Conservation (phyloP, 1,284 basidiomycete species). For the Rhodotorula sp. region DNA sequence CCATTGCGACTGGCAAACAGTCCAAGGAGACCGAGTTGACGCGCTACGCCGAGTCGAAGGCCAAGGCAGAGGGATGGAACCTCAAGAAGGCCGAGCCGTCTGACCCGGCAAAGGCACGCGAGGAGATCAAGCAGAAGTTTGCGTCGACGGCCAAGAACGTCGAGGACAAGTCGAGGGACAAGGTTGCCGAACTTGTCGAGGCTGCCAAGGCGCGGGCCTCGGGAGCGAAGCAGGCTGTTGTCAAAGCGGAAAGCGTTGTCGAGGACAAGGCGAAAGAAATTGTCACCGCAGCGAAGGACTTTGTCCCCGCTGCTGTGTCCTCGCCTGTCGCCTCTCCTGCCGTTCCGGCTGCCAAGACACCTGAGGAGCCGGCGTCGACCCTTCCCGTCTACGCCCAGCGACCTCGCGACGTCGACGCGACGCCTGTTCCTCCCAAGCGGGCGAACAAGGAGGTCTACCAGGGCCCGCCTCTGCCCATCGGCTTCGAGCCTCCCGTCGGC, state of each 20-base stretch:
- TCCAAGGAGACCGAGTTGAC: conserved; percentile 49
- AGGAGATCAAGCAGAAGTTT: conserved; percentile 44
- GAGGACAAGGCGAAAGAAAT: conserved; percentile 24
- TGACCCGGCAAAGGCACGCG: conserved; percentile 46
- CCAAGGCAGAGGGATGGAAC: conserved; percentile 41
- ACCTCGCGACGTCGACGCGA: conserved; percentile 41
- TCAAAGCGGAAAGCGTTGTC: conserved; percentile 15
- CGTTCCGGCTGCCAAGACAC: neutral
- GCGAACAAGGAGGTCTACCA: conserved; percentile 58
- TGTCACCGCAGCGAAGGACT: neutral
- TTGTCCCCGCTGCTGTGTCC: neutral
- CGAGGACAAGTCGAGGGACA: conserved; percentile 26
- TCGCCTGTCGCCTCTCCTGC: neutral
- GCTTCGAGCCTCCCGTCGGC: conserved; percentile 86
- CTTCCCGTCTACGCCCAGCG: conserved; percentile 42
- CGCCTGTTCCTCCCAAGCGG: conserved; percentile 40
- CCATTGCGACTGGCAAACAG: conserved; percentile 4
- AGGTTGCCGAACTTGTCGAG: conserved; percentile 24
- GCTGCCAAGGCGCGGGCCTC: conserved; percentile 42
- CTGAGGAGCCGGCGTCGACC: conserved; percentile 21
- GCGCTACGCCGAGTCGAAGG: conserved; percentile 57
- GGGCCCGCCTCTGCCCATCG: conserved; percentile 71
- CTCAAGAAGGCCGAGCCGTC: conserved; percentile 46
- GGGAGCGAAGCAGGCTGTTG: conserved; percentile 41
- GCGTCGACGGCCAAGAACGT: conserved; percentile 37